Base-by-base conservation (phyloP, 2,329 filamentous ascomycete genomes). In the Colletotrichum camelliae region DNA sequence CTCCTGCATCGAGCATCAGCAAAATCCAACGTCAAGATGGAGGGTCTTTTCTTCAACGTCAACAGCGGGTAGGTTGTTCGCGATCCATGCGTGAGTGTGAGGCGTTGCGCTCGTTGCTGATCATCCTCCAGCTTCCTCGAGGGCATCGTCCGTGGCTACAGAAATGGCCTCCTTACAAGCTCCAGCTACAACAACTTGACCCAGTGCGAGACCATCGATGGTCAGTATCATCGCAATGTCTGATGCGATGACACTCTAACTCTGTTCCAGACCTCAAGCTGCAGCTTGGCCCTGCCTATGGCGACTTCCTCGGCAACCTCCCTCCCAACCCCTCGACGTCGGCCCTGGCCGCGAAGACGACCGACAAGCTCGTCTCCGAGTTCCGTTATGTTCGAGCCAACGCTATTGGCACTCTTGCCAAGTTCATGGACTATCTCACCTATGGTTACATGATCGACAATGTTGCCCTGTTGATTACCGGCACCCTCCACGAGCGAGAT, bases 381-480 rank as follows among this genome's bases (percentile, higher is more conserved):
- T 99, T 99, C 85, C 94, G 96, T 83, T 99, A 99, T 85, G 91
- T 99, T 61, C 95, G 97, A 80, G 96, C 96, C 77, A 98, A 99
- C 83, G 95, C 96, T 33, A 95, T 95, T 3, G 97, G 97, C 18
- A 95, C 96, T 1, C 92, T 98, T 48, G 94, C 96, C 77, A 96
- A 95, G 83, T 99, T 99, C 86, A 96, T 99, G 92, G 96, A 98
- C 85, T 99, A 98, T 86, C 89, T 99, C 77, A 99, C 97, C 2
- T 99, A 99, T 85, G 96, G 96, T 77, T 99, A 99, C 90, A 99
- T 99, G 97, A 99, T 99, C 86, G 97, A 99, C 87, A 99, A 99
- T 82, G 96, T 99, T 69, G 97, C 97, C 52, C 93, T 99, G 55
- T 92, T 99, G 82, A 99, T 99, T 85, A 99, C 97, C 27, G 97